Evolutionary conservation across 805 yeast genomes (phyloP).

Genomic region (Kluyveromyces lactis): DNA sequence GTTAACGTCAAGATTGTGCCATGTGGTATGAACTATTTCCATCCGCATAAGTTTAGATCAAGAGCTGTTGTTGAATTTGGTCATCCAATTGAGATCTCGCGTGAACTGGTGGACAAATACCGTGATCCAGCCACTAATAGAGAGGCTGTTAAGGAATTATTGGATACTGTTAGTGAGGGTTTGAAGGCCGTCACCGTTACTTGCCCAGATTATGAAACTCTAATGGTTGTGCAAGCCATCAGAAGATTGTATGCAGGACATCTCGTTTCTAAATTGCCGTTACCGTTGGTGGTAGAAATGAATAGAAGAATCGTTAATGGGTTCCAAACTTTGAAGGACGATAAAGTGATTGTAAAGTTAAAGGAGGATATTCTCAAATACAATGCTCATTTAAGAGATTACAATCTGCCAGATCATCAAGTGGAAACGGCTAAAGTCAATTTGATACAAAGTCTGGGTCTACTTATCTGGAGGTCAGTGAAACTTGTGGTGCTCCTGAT

Average conservation of each 20-base stretch:
- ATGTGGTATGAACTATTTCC: slow-evolving; percentile 96
- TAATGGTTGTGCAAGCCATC: slow-evolving; percentile 86
- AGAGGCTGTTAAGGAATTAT: slow-evolving; percentile 63
- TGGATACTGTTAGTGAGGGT: slow-evolving; percentile 65
- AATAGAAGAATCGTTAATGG: slow-evolving; percentile 82
- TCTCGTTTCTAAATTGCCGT: slow-evolving; percentile 59
- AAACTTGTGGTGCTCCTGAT: slow-evolving; percentile 49
- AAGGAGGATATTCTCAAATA: slow-evolving; percentile 59
- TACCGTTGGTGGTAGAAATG: slow-evolving; percentile 82
- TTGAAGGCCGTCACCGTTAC: slow-evolving; percentile 80
- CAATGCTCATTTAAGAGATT: slow-evolving; percentile 63
- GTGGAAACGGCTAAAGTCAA: slow-evolving; percentile 48
- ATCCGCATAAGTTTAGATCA: slow-evolving; percentile 89
- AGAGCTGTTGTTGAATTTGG: slow-evolving; percentile 96
- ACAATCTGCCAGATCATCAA: slow-evolving; percentile 45
- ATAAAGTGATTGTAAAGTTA: slow-evolving; percentile 55
- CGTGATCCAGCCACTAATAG: slow-evolving; percentile 52
- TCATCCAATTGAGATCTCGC: slow-evolving; percentile 62
- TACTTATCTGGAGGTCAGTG: slow-evolving; percentile 49
- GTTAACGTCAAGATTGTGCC: slow-evolving; percentile 85
- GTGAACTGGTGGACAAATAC: slow-evolving; percentile 57
- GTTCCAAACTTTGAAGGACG: slow-evolving; percentile 62
- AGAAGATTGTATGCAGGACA: slow-evolving; percentile 80
- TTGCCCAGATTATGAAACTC: slow-evolving; percentile 81
- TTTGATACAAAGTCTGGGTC: slow-evolving; percentile 38